Base-by-base conservation (phyloP, 352 stramenopile species). In the Aphanomyces invadans region DNA sequence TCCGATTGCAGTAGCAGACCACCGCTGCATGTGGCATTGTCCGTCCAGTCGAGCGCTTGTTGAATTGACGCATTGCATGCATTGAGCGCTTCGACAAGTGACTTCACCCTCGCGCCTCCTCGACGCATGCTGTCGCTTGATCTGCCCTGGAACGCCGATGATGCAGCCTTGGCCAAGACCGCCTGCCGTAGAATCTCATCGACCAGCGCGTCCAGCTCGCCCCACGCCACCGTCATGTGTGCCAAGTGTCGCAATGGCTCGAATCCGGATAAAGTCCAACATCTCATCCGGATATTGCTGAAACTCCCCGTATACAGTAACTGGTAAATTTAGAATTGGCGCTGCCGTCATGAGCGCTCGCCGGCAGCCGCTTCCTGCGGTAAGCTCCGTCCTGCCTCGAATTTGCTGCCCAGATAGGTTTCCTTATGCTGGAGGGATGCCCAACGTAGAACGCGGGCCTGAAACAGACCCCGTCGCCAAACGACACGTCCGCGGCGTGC, bases 401-500 rank as follows among this genome's bases (percentile, higher is more conserved):
- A n/a, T 11, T 52, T 2, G 4, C 3, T 64, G 2, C 17, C 9
- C 10, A 66, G 33, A 2, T 52, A 19, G 45, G 11, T 25, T 17
- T 39, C 31, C 28, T 33, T n/a, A n/a, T n/a, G n/a, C n/a, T n/a
- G n/a, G n/a, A n/a, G n/a, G n/a, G n/a, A n/a, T n/a, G n/a, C n/a
- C n/a, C n/a, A n/a, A 31, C 19, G 10, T 67, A 67, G 60, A 67
- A 67, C 26, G 60, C 60, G 11, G 60, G 60, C 10, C 28, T 25
- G 60, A 67, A 67, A 44, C 60, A 67, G 49, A 57, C 60, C n/a
- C 60, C 60, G 9, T 38, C 32, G 36, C 28, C 60, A 32, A 66
- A 70, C 46, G 83, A 90, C 31, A 80, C 70, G 29, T 74, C 85
- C 1, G 72, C 66, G 23, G 71, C 60, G 19, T 95, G 84, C 51